A percentile compares a stretch with the other conserved stretches of the same genome.
These are phyloP conservation scores for Rosa multiflora DNA, from an alignment of 306 rosid genomes.

Conservation along the genomic window DNA sequence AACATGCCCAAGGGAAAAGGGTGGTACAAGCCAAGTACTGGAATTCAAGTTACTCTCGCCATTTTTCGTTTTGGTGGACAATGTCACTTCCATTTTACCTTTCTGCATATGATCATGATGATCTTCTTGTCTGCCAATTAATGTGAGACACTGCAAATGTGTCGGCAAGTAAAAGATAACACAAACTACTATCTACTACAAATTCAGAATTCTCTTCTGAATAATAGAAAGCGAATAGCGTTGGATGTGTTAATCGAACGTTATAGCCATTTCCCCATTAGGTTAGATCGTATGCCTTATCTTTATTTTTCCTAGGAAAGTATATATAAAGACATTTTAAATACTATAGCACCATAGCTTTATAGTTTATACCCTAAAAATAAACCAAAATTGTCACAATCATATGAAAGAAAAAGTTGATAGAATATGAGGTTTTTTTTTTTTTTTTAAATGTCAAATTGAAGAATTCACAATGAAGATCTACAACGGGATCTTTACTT, in stretches of 20 bases:
- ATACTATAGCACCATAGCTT: too few species aligned
- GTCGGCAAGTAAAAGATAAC: constrained; percentile 44
- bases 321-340: background rate
- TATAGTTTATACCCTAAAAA: too few species aligned
- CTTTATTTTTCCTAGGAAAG: background rate
- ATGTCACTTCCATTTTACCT: constrained; percentile 46
- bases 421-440: too few species aligned
- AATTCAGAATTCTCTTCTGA: background rate
- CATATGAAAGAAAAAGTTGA: too few species aligned
- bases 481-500: too few species aligned
- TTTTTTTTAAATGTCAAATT: too few species aligned
- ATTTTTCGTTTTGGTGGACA: constrained; percentile 27
- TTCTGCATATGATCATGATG: constrained; percentile 46
- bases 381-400: too few species aligned
- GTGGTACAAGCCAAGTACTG: constrained; percentile 73
- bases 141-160: constrained; percentile 14
- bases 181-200: background rate
- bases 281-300: background rate
- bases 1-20: constrained; percentile 38
- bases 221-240: background rate
- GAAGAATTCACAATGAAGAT: too few species aligned
- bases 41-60: background rate
- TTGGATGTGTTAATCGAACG: background rate
- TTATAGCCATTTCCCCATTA: background rate
- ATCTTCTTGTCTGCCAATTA: constrained; percentile 50